Evolutionary conservation across 2,329 filamentous ascomycete species (phyloP), one percentile per base, ranked within the genome.

Genomic region (Xylaria sp.): DNA sequence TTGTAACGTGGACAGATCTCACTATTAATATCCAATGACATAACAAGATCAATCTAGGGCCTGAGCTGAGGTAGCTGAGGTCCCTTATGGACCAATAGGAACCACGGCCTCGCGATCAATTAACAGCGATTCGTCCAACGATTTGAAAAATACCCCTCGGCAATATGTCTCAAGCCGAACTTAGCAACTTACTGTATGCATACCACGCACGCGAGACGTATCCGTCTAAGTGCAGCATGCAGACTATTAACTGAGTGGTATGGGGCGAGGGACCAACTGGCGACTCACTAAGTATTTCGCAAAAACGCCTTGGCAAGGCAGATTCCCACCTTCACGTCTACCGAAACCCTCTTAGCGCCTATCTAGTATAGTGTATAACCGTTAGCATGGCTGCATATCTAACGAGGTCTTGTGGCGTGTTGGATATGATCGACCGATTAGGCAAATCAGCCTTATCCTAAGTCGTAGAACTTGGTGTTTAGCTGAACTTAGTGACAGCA

Each of bases 251-350:
- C 34, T 36, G 48, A 51, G 59, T 32, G 53, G 51, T 30, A 59
- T 56, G 59, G 47, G 54, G 54, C 36, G 63, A 53, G 50, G 24
- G 57, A 36, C 36, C 54, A 58, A 64, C 50, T 57, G 42, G 42
- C 50, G 51, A 65, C 42, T 61, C 47, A 24, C 51, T 65, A 27
- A 27, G 24, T 27, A 63, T 65, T 65, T 70, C 39, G 53, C 57
- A 57, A 56, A 34, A 36, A 47, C 24, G n/a, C 57, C 68, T 71
- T 69, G 66, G 69, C 66, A 66, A 69, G 69, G 64, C 69, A 69
- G 67, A 69, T 50, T 64, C 19, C 57, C 36, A 59, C 61, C 6
- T 24, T 64, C 17, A 55, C 47, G 58, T 59, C 57, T 69, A 67
- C 64, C 64, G 59, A 60, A 53, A 67, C 61, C 67, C 64, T 50